A percentile compares a stretch with the other conserved stretches of the same genome.
Evolutionary conservation across 225 moss, liverwort and hornwort species (phyloP).

Genomic region (Thuidium tamariscinum): DNA sequence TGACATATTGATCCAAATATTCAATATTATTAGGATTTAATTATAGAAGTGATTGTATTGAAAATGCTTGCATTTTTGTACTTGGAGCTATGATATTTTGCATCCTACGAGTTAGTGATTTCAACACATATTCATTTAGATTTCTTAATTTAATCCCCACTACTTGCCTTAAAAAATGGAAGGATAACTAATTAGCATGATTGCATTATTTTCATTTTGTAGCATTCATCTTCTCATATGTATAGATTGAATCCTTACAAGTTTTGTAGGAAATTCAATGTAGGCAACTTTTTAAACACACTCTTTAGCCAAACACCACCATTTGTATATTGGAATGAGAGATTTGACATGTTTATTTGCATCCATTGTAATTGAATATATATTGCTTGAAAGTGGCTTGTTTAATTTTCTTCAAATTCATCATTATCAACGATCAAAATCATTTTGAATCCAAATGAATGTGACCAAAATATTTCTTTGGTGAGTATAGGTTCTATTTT

Average conservation of each 20-base stretch:
- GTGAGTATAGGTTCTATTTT: rapidly evolving
- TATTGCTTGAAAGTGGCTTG: rapidly evolving
- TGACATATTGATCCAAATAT: not conserved
- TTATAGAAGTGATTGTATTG: rapidly evolving
- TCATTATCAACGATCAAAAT: not conserved
- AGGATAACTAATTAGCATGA: no score
- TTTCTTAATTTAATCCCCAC: no score
- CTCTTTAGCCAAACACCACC: rapidly evolving
- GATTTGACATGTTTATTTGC: rapidly evolving
- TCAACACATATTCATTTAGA: no score
- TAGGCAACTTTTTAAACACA: not conserved
- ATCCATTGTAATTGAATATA: not conserved
- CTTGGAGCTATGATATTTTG: no score
- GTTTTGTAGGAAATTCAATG: not conserved
- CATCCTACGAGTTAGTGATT: no score
- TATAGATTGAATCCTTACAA: not conserved
- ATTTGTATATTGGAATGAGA: not conserved
- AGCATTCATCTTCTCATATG: rapidly evolving
- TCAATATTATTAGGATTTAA: not conserved
- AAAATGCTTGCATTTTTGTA: not conserved
- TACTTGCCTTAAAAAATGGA: no score
- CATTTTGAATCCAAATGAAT: not conserved
- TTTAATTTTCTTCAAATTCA: not conserved
- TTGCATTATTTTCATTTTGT: no score
- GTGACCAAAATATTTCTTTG: rapidly evolving